phyloP scores from a whole-genome alignment of 2,329 filamentous ascomycete species.

The Pseudocercospora fuligena region DNA sequence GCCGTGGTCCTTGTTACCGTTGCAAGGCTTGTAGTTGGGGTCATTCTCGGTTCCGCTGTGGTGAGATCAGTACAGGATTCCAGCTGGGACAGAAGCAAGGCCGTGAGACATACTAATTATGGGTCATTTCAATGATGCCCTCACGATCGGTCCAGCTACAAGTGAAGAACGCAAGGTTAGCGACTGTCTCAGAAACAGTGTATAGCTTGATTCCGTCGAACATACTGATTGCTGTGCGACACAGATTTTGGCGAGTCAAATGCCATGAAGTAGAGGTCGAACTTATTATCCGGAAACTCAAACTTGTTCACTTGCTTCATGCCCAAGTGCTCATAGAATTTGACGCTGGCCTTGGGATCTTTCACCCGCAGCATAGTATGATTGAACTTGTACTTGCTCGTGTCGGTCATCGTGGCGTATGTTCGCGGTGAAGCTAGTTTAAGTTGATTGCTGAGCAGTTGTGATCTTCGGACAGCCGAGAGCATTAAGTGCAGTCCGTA shows the following conservation, averaged over 20 bases:
- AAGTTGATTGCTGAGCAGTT: constrained; percentile 20
- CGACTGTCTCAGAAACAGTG: not conserved
- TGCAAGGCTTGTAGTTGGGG: constrained; percentile 77
- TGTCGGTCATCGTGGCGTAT: constrained; percentile 61
- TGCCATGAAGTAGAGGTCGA: constrained; percentile 93
- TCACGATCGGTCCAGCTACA: constrained; percentile 70
- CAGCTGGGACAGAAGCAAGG: not conserved
- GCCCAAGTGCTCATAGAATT: constrained; percentile 93
- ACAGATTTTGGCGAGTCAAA: constrained; percentile 78
- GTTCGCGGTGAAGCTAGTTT: constrained; percentile 5
- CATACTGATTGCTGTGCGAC: constrained; percentile 68
- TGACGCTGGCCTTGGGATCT: constrained; percentile 80
- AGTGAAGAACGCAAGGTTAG: not conserved
- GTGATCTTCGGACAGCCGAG: constrained; percentile 15
- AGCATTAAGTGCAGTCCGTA: constrained; percentile 11
- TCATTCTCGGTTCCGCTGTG: constrained; percentile 91
- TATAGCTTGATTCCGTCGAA: constrained; percentile 9
- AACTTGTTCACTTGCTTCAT: constrained; percentile 83
- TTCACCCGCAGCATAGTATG: constrained; percentile 71
- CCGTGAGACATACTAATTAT: not conserved
- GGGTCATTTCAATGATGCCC: constrained; percentile 66
- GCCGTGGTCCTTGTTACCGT: constrained; percentile 88
- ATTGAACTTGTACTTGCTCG: constrained; percentile 68
- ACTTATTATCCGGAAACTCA: constrained; percentile 83
- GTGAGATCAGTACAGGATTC: constrained; percentile 45